A percentile compares a stretch with the other conserved stretches of the same genome.
These are phyloP conservation scores for Eucalyptus coolabah DNA, from an alignment of 345 rosid genomes.

Conservation along the genomic window DNA sequence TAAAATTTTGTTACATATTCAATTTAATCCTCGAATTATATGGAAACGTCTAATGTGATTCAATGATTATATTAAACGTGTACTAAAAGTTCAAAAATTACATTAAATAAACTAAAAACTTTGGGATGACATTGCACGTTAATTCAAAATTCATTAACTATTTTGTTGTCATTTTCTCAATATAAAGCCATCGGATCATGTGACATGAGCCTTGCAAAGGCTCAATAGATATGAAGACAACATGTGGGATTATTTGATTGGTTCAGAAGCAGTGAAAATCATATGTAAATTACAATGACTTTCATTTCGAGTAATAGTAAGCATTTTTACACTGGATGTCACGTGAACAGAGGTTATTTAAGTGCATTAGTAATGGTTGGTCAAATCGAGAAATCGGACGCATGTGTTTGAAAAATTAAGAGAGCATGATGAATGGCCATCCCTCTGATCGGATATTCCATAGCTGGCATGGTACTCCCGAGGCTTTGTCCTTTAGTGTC, in stretches of 20 bases:
- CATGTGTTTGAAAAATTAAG: neutral
- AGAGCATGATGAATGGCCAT: neutral
- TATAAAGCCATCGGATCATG: neutral
- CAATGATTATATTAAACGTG: no score
- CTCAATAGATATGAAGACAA: no score
- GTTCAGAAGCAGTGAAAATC: accelerated
- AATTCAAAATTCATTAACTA: neutral
- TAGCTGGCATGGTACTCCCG: neutral
- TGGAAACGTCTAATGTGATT: no score
- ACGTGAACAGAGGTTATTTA: neutral
- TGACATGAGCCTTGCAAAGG: neutral
- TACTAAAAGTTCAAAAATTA: accelerated
- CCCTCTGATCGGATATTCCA: neutral
- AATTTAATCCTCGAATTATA: no score
- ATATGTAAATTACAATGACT: neutral
- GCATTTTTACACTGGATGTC: neutral
- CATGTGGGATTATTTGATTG: neutral
- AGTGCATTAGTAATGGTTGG: neutral
- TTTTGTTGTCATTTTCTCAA: no score
- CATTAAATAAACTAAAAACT: accelerated
- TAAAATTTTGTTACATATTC: no score
- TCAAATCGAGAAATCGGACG: neutral
- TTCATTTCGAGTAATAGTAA: neutral
- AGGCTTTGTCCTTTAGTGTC: neutral
- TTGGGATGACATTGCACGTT: no score